These are phyloP conservation scores for Fusarium siculi DNA, from an alignment of 2,329 filamentous ascomycete genomes.

Conservation along the genomic window DNA sequence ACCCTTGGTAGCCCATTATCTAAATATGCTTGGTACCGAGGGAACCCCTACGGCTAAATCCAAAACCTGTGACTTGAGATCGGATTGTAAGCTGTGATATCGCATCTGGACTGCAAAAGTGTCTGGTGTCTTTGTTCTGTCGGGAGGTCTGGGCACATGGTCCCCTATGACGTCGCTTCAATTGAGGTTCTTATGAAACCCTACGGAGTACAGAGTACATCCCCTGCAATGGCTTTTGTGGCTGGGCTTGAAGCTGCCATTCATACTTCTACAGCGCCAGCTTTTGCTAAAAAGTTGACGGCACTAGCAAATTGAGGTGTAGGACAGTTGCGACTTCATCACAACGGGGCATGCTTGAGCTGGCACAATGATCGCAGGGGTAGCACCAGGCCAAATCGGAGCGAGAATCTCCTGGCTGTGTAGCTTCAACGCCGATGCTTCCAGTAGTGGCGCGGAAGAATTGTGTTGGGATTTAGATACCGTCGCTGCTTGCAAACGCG, in stretches of 20 bases:
- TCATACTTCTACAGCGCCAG: neutral
- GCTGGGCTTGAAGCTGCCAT: neutral
- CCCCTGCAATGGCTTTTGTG: neutral
- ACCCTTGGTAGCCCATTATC: neutral
- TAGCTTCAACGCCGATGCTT: neutral
- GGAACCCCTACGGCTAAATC: neutral
- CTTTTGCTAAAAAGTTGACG: neutral
- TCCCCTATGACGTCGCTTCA: neutral
- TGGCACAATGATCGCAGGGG: neutral
- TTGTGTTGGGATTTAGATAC: neutral
- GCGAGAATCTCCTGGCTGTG: neutral
- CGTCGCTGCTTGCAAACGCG: neutral
- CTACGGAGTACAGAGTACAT: no score
- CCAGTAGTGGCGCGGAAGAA: neutral
- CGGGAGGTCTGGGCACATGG: neutral
- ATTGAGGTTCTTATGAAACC: neutral
- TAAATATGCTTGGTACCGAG: neutral
- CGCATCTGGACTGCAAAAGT: neutral
- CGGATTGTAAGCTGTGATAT: neutral
- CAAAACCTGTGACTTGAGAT: neutral
- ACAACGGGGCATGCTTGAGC: neutral
- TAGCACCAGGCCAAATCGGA: neutral
- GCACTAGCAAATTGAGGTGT: no score
- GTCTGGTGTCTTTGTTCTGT: neutral
- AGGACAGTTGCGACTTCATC: neutral